phyloP scores from a whole-genome alignment of 805 yeast species.

The Starmera caribaea region DNA sequence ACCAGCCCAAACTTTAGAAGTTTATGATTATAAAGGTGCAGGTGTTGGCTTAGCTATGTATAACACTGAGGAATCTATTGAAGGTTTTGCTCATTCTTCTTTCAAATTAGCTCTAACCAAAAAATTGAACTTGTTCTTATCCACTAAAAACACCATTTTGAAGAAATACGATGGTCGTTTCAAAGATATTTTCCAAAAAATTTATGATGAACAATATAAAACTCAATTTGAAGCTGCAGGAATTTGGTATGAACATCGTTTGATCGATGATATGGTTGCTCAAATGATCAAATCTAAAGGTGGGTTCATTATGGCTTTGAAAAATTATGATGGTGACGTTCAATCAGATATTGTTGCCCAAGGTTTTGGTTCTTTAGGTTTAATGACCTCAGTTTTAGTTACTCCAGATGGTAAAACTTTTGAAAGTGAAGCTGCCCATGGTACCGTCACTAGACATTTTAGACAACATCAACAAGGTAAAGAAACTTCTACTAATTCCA shows the following conservation, averaged over 20 bases:
- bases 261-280: constrained; percentile 84
- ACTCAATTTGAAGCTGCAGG: constrained; percentile 47
- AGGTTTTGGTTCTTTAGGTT: constrained; percentile 77
- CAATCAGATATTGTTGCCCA: constrained; percentile 82
- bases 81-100: constrained; percentile 72
- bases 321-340: constrained; percentile 82
- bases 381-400: constrained; percentile 76
- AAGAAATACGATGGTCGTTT: constrained; percentile 78
- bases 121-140: constrained; percentile 53
- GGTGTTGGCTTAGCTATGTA: constrained; percentile 82
- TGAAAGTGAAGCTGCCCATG: constrained; percentile 83
- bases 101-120: constrained; percentile 64
- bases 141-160: constrained; percentile 75
- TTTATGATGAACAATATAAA: constrained; percentile 51
- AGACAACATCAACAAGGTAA: constrained; percentile 77
- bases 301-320: constrained; percentile 72
- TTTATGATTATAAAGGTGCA: constrained; percentile 51
- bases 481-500: constrained; percentile 77
- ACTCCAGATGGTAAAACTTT: constrained; percentile 84
- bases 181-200: constrained; percentile 66
- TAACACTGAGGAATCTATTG: constrained; percentile 70
- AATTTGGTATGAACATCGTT: constrained; percentile 69
- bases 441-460: constrained; percentile 80
- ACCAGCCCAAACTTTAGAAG: constrained; percentile 36
- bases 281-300: constrained; percentile 83